A percentile compares a stretch with the other conserved stretches of the same genome.
Conservation (phyloP, 1,139 yeast species). For the Candida tetrigidarum region DNA sequence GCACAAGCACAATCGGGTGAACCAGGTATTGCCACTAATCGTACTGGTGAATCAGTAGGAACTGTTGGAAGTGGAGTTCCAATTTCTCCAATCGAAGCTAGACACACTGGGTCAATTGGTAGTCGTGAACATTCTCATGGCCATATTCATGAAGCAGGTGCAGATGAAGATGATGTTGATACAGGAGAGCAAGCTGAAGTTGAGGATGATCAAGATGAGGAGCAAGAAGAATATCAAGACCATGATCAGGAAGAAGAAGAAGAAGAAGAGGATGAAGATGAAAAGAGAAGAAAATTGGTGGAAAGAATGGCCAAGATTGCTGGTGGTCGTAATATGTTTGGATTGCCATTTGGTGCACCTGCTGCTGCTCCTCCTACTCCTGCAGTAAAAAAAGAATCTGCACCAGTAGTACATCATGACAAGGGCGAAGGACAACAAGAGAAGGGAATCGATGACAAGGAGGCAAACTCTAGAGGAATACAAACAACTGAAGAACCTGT, state of each 20-base stretch:
- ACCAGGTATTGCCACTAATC: slow-evolving; percentile 6
- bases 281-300: slow-evolving; percentile 75
- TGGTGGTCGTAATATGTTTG: slow-evolving; percentile 89
- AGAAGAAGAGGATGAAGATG: slow-evolving; percentile 73
- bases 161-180: slow-evolving; percentile 18
- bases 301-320: slow-evolving; percentile 97
- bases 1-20: slow-evolving; percentile 16
- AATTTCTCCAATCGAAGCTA: slow-evolving; percentile 5
- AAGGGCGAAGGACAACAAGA: slow-evolving; percentile 19
- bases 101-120: neutral
- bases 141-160: too few relatives aligned
- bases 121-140: slow-evolving; percentile 10
- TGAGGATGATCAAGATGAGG: slow-evolving; percentile 17
- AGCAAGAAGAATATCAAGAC: slow-evolving; percentile 25
- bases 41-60: slow-evolving; percentile 7
- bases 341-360: slow-evolving; percentile 51
- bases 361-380: slow-evolving; percentile 16
- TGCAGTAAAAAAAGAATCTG: slow-evolving; percentile 5
- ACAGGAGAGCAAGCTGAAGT: slow-evolving; percentile 11
- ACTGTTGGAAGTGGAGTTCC: slow-evolving; percentile 3
- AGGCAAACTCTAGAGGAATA: slow-evolving; percentile 16
- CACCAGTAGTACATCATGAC: slow-evolving; percentile 24
- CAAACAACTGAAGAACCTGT: slow-evolving; percentile 21
- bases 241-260: slow-evolving; percentile 29
- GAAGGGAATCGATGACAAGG: slow-evolving; percentile 35